phyloP scores from a whole-genome alignment of 2,329 filamentous ascomycete genomes.

The Fusarium sterilihyphosum region DNA sequence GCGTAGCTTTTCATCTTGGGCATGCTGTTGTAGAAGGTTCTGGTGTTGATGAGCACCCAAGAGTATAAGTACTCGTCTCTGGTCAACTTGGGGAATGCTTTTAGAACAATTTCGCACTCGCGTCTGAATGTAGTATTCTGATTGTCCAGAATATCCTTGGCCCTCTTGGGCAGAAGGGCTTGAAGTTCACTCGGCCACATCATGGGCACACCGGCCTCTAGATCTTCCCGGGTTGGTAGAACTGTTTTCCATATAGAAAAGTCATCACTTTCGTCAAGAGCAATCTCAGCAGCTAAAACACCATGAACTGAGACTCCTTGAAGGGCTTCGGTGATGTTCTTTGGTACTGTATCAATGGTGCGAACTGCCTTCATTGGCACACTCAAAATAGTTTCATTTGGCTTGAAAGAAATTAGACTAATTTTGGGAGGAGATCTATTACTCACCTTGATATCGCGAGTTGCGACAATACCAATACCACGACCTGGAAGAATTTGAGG shows the following conservation, averaged over 20 bases:
- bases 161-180: slow-evolving; percentile 56
- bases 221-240: slow-evolving; percentile 71
- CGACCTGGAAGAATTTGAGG: slow-evolving; percentile 74
- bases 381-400: slow-evolving; percentile 67
- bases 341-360: slow-evolving; percentile 68
- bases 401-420: slow-evolving; percentile 40
- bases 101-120: slow-evolving; percentile 52
- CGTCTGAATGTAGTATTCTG: slow-evolving; percentile 59
- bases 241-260: slow-evolving; percentile 71
- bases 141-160: slow-evolving; percentile 58
- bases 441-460: slow-evolving; percentile 70
- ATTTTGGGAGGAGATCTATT: neutral
- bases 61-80: slow-evolving; percentile 60
- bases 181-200: slow-evolving; percentile 60
- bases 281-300: slow-evolving; percentile 75
- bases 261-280: slow-evolving; percentile 60
- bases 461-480: slow-evolving; percentile 82
- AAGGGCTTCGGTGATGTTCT: slow-evolving; percentile 62
- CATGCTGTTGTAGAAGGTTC: slow-evolving; percentile 68
- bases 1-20: slow-evolving; percentile 54
- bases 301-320: slow-evolving; percentile 73
- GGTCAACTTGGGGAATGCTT: slow-evolving; percentile 44
- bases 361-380: slow-evolving; percentile 73
- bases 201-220: slow-evolving; percentile 56
- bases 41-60: slow-evolving; percentile 70